Base-by-base conservation (phyloP, 345 rosid species). In the Clausena lansium region DNA sequence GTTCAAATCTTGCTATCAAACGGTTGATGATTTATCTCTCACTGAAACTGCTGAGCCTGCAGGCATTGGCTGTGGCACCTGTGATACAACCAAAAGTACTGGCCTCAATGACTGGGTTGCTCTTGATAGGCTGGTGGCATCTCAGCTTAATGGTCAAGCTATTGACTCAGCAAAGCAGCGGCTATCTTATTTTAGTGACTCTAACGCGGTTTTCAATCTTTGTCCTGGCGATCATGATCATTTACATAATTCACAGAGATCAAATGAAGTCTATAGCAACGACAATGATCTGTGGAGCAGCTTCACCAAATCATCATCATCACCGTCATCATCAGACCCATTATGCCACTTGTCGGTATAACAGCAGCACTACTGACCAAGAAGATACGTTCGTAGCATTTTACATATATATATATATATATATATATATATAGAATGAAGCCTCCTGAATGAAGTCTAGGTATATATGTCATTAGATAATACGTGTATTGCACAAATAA, bases 51-150 rank as follows among this genome's bases (percentile, higher is more conserved):
- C 69, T 24, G 83, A 78, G 36, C 77, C 84, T 28, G 73, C 85
- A 38, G 68, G 70, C 64, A 79, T 79, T 13, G 50, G 17, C 50
- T 11, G 17, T 3, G n/a, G 57, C 22, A 1, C 22, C 22, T 52
- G 22, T 5, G 57, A 52, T 52, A 52, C 50, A n/a, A 27, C 67
- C 71, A 79, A 79, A 63, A 1, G 5, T 45, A 52, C 83, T 28
- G 85, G 77, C 33, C 61, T 86, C 5, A 91, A 81, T 68, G 93
- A 89, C 73, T 96, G 98, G 99, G 93, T 88, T 35, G 81, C 92
- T 9, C 83, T 94, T 14, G 99, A 96, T 76, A 89, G 93, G 70
- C 88, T 96, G 0, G 98, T 94, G 66, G 99, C 99, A 14, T 94
- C 95, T 25, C 99, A 94, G 73, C 92, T 96, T n/a, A 93, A 96